These are phyloP conservation scores for Cyclocybe aegerita DNA, from an alignment of 768 basidiomycete genomes.

Conservation along the genomic window DNA sequence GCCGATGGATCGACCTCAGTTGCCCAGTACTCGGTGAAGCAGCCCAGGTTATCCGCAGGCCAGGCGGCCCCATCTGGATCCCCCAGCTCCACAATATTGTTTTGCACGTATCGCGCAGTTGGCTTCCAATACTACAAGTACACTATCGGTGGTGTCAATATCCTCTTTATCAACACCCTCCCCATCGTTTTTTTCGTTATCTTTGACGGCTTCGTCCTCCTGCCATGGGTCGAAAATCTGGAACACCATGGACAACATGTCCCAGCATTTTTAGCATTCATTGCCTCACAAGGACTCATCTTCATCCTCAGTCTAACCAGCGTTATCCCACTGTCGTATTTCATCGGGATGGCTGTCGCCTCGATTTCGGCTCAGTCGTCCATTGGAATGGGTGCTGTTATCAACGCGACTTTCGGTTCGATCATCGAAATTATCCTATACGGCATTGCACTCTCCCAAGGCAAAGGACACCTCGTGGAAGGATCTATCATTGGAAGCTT, in stretches of 20 bases:
- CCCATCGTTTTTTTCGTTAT: conserved; percentile 96
- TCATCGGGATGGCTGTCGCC: conserved; percentile 99
- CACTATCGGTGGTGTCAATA: conserved; percentile 97
- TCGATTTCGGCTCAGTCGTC: conserved; percentile 98
- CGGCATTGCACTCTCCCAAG: conserved; percentile 81
- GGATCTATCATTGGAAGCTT: conserved; percentile 95
- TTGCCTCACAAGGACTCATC: conserved; percentile 76
- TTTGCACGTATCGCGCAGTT: conserved; percentile 92
- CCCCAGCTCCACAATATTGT: conserved; percentile 83
- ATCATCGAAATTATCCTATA: conserved; percentile 97
- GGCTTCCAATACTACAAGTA: conserved; percentile 98
- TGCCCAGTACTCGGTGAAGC: conserved; percentile 58
- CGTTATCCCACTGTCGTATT: conserved; percentile 97
- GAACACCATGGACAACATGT: conserved; percentile 54
- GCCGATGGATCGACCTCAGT: conserved; percentile 19
- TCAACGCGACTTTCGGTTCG: conserved; percentile 99
- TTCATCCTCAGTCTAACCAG: conserved; percentile 84
- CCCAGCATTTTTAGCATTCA: conserved; percentile 61
- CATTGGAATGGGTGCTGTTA: conserved; percentile 99
- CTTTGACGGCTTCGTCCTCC: conserved; percentile 84
- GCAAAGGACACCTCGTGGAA: conserved; percentile 93
- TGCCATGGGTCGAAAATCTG: conserved; percentile 65
- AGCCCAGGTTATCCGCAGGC: conserved; percentile 76
- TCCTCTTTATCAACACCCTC: conserved; percentile 93
- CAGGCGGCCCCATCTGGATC: conserved; percentile 85